Evolutionary conservation across 2,329 filamentous ascomycete genomes (phyloP).

Genomic region (Pestalotiopsis sp.): DNA sequence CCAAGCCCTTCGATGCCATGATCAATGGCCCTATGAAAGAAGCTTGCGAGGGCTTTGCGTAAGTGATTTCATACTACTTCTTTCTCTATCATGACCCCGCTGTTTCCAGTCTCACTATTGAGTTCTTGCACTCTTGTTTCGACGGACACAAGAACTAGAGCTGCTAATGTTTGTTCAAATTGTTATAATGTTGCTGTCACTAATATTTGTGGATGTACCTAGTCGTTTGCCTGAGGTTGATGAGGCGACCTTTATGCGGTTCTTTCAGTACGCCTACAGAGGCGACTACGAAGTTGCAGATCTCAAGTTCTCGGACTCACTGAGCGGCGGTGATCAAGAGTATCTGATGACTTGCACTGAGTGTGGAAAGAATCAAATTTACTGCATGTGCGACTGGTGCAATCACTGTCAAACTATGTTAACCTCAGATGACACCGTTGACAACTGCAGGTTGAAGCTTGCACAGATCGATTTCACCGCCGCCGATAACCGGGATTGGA

Average conservation of each 20-base stretch:
- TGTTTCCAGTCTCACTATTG: neutral
- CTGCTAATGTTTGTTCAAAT: neutral
- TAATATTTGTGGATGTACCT: no score
- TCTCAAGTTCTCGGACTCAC: neutral
- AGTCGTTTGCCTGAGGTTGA: slow-evolving; percentile 39
- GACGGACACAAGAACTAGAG: no score
- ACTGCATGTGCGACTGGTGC: neutral
- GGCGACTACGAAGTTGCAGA: neutral
- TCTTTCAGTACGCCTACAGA: neutral
- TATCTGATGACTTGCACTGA: neutral
- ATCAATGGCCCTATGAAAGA: slow-evolving; percentile 48
- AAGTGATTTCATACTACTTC: neutral
- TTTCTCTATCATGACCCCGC: neutral
- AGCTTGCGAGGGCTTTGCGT: slow-evolving; percentile 37
- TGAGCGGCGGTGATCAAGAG: neutral
- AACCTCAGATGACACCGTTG: no score
- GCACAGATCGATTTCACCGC: no score
- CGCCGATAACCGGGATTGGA: no score
- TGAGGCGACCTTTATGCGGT: neutral
- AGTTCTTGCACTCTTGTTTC: no score
- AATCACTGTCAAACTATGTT: neutral
- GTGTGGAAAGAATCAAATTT: neutral
- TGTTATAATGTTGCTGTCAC: neutral
- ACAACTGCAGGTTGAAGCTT: no score
- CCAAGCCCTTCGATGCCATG: slow-evolving; percentile 42